Conservation (phyloP, 1,284 basidiomycete genomes). For the Pascua sp. region DNA sequence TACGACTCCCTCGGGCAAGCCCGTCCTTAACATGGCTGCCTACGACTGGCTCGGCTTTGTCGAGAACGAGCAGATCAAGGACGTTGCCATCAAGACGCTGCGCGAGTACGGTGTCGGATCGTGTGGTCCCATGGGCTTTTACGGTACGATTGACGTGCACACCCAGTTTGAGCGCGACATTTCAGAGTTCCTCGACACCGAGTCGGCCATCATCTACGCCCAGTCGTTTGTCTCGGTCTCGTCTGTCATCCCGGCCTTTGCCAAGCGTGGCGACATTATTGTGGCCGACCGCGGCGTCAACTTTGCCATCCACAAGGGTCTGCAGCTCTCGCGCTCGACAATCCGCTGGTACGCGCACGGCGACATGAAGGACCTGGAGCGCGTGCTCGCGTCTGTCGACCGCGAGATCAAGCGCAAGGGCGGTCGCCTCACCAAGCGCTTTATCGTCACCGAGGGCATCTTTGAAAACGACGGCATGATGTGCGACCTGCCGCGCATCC, state of each 20-base stretch:
- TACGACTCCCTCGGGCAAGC: conserved; percentile 68
- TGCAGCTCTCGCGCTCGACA: conserved; percentile 89
- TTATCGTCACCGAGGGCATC: conserved; percentile 96
- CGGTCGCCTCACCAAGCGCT: conserved; percentile 77
- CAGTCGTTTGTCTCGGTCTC: conserved; percentile 90
- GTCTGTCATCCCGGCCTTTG: conserved; percentile 94
- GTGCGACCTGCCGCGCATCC: conserved; percentile 75
- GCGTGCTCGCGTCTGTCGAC: conserved; percentile 75
- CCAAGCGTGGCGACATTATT: conserved; percentile 96
- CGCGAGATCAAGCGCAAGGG: conserved; percentile 83
- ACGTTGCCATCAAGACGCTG: conserved; percentile 79
- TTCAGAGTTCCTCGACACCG: conserved; percentile 83
- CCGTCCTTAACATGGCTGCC: conserved; percentile 78
- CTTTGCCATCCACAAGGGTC: conserved; percentile 95
- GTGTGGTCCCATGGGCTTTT: conserved; percentile 96
- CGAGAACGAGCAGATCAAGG: conserved; percentile 81
- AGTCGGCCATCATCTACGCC: conserved; percentile 87
- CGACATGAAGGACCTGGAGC: conserved; percentile 83
- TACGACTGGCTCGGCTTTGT: conserved; percentile 91
- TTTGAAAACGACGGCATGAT: conserved; percentile 94
- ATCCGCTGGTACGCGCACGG: conserved; percentile 97
- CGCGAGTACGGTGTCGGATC: conserved; percentile 90
- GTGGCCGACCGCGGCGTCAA: conserved; percentile 94
- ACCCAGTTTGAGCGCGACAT: conserved; percentile 83
- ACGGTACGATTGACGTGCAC: conserved; percentile 94